These are phyloP conservation scores for Leucosporidium scottii DNA, from an alignment of 768 basidiomycete genomes.

Conservation along the genomic window DNA sequence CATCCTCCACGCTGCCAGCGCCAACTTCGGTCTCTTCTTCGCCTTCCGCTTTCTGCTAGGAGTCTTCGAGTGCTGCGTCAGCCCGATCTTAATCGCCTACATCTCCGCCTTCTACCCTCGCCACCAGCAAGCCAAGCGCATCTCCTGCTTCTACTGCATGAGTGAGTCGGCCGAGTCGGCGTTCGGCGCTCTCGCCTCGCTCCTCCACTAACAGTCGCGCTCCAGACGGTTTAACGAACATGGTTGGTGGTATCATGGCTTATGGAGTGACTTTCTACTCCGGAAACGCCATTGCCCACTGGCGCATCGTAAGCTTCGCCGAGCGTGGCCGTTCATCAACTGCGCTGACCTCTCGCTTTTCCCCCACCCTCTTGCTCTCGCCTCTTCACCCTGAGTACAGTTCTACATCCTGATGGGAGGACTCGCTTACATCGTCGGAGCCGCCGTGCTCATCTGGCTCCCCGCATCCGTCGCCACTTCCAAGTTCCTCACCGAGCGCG, in stretches of 20 bases:
- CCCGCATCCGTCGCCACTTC: conserved; percentile 63
- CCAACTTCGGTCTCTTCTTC: conserved; percentile 58
- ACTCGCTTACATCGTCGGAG: conserved; percentile 55
- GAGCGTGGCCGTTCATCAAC: too few species aligned
- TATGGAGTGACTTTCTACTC: conserved; percentile 54
- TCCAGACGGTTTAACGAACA: conserved; percentile 40
- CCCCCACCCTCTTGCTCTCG: background rate
- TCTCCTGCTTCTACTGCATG: conserved; percentile 65
- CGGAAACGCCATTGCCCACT: conserved; percentile 50
- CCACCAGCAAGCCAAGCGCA: conserved; percentile 50
- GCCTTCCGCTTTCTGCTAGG: conserved; percentile 57
- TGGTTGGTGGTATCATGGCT: conserved; percentile 55
- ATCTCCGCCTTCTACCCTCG: background rate
- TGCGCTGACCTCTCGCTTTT: background rate
- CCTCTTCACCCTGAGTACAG: conserved; percentile 2
- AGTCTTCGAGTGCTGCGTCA: conserved; percentile 51
- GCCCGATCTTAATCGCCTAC: conserved; percentile 54
- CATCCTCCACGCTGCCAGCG: conserved; percentile 56
- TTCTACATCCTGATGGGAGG: conserved; percentile 57
- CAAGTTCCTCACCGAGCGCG: conserved; percentile 52
- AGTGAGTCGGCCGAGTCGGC: conserved; percentile 33
- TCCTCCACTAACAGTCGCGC: background rate
- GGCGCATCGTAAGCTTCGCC: conserved; percentile 47
- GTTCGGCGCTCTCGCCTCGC: conserved; percentile 11
- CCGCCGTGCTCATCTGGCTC: conserved; percentile 55